These are phyloP conservation scores for Scenedesmus sp. DNA, from an alignment of 163 green algal species.

Conservation along the genomic window DNA sequence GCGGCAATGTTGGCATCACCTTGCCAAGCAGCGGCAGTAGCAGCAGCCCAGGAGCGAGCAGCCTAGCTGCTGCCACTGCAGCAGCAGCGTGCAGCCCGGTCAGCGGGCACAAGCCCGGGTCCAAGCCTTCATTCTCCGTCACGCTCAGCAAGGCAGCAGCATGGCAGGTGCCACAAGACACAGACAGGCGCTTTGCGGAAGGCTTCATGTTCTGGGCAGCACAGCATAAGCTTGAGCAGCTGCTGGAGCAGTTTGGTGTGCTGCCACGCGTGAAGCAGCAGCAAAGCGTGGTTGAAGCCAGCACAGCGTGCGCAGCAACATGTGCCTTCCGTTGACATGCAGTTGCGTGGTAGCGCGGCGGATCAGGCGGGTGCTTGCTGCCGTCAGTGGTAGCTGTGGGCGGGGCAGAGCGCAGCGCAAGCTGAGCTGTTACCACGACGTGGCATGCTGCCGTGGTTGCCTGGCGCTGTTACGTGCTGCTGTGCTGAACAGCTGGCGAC, in stretches of 20 bases:
- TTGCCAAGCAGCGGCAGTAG: background rate
- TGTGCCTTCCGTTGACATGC: background rate
- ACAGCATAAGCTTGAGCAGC: constrained; percentile 51
- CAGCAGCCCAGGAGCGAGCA: background rate
- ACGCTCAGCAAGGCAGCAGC: constrained; percentile 35
- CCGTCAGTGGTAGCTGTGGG: too few species aligned
- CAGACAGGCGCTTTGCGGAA: constrained; percentile 40
- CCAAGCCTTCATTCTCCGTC: constrained; percentile 16
- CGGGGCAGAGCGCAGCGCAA: background rate
- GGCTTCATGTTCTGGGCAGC: constrained; percentile 49
- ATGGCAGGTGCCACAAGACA: constrained; percentile 46
- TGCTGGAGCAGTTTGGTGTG: constrained; percentile 35
- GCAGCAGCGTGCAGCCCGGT: background rate
- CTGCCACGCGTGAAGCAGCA: background rate
- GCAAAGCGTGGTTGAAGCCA: background rate
- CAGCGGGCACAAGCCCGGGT: background rate
- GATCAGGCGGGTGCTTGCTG: background rate
- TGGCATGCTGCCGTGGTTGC: background rate
- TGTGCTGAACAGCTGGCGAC: background rate
- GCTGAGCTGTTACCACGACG: background rate
- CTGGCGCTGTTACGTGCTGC: background rate
- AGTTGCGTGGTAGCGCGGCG: background rate
- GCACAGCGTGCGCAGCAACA: background rate
- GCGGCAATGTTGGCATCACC: background rate
- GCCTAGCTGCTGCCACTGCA: background rate